Conservation (phyloP, 2,329 filamentous ascomycete species). For the Epichloe sylvatica region DNA sequence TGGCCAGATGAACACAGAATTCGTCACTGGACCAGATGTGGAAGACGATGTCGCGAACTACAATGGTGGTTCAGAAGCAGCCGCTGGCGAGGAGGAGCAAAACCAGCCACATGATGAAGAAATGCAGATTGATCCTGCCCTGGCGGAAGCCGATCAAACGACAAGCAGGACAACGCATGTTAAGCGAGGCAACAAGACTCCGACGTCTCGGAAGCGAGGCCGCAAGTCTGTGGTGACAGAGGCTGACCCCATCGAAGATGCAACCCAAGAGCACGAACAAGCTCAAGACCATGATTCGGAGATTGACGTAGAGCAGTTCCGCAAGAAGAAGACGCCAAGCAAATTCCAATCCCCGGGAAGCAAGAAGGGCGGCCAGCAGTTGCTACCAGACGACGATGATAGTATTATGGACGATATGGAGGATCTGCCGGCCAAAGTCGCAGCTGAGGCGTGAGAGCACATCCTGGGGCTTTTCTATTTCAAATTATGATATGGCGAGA, state of each 20-base stretch:
- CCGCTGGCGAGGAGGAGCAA: not conserved
- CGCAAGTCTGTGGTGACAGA: conserved; percentile 12
- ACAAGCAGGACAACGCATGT: conserved; percentile 15
- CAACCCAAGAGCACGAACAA: conserved; percentile 6
- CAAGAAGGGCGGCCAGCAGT: conserved; percentile 5
- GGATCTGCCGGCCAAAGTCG: conserved; percentile 22
- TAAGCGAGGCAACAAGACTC: conserved; percentile 13
- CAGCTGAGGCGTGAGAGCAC: not conserved
- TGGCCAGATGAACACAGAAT: conserved; percentile 14
- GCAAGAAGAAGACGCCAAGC: conserved; percentile 16
- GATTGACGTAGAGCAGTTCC: conserved; percentile 13
- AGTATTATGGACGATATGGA: conserved; percentile 32
- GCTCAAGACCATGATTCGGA: conserved; percentile 12
- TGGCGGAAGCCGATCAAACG: conserved; percentile 9
- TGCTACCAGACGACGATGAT: conserved; percentile 13
- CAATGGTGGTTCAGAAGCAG: conserved; percentile 8
- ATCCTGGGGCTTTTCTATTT: not conserved
- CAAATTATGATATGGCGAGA: not conserved
- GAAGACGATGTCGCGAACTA: conserved; percentile 11
- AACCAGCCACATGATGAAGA: conserved; percentile 11
- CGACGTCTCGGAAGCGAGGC: conserved; percentile 11
- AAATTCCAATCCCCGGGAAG: conserved; percentile 13
- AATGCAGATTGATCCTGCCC: conserved; percentile 20
- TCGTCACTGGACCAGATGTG: conserved; percentile 17
- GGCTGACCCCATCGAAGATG: conserved; percentile 21